Evolutionary conservation across 805 yeast genomes (phyloP).

Genomic region (Candida sphagnicola): DNA sequence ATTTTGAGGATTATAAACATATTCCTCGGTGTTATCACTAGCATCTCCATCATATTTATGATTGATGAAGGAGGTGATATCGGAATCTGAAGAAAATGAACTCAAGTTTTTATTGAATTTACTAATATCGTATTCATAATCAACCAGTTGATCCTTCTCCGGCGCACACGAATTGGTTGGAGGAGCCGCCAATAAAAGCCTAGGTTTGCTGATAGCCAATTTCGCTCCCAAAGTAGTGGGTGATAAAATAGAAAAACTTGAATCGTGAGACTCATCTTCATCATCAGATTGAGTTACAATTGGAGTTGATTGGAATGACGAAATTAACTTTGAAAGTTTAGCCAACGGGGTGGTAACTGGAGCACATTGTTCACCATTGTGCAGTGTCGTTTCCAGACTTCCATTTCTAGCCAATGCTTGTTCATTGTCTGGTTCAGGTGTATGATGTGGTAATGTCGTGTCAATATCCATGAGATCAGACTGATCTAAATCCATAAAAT

Average conservation of each 20-base stretch:
- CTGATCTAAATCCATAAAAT: conserved; percentile 16
- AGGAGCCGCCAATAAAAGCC: conserved; percentile 28
- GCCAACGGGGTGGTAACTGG: background rate
- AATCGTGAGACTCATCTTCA: conserved; percentile 7
- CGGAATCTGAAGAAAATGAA: conserved; percentile 11
- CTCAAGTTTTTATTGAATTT: conserved; percentile 6
- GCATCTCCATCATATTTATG: conserved; percentile 7
- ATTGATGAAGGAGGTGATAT: conserved; percentile 14
- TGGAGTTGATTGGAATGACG: background rate
- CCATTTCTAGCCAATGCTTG: no score
- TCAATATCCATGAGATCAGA: conserved; percentile 23
- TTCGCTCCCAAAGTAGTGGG: conserved; percentile 42
- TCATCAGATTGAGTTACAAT: conserved; percentile 6
- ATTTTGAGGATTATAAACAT: conserved; percentile 13
- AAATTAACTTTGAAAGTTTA: background rate
- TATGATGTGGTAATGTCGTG: conserved; percentile 3
- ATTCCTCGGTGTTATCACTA: conserved; percentile 9
- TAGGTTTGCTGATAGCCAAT: conserved; percentile 29
- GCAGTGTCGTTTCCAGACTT: no score
- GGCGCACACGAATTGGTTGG: conserved; percentile 4
- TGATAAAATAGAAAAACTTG: conserved; percentile 18
- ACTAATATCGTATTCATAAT: conserved; percentile 26
- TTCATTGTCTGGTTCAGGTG: conserved; percentile 4
- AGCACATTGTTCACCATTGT: background rate
- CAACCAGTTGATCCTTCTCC: conserved; percentile 7